Evolutionary conservation across 208 protist species (phyloP).

Genomic region (Trichomonas vaginalis): DNA sequence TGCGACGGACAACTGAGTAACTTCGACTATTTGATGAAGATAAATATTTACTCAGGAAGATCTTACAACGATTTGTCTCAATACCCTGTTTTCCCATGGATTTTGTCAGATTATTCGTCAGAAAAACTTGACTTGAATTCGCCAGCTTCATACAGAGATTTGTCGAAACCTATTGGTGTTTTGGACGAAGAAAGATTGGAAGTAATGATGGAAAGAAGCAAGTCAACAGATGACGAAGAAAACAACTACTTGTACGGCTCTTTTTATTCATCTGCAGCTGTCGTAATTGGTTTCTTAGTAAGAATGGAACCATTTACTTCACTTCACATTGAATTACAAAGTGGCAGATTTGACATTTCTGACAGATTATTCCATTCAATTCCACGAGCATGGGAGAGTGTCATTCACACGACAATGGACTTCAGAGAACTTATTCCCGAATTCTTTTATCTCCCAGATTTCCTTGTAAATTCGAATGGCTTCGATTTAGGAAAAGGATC

Average conservation of each 20-base stretch:
- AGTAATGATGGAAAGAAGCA: not conserved
- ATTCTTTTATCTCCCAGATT: slow-evolving; percentile 47
- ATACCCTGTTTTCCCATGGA: slow-evolving; percentile 42
- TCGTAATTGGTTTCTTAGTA: slow-evolving; percentile 4
- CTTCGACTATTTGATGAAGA: slow-evolving; percentile 89
- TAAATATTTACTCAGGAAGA: slow-evolving; percentile 84
- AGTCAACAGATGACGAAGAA: not conserved
- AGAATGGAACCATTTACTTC: slow-evolving; percentile 21
- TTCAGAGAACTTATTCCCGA: slow-evolving; percentile 45
- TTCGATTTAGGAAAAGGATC: slow-evolving; percentile 35
- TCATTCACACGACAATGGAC: not conserved
- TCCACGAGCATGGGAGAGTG: not conserved
- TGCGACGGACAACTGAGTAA: slow-evolving; percentile 43
- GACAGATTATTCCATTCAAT: not conserved
- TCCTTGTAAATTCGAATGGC: slow-evolving; percentile 39
- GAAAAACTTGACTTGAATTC: slow-evolving; percentile 29
- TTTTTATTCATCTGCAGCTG: slow-evolving; percentile 14
- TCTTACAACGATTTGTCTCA: slow-evolving; percentile 87
- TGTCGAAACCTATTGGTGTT: slow-evolving; percentile 37
- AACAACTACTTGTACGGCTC: not conserved
- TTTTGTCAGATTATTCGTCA: slow-evolving; percentile 38
- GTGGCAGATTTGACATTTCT: not conserved
- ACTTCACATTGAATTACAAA: slow-evolving; percentile 32
- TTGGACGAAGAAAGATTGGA: not conserved
- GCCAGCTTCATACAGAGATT: slow-evolving; percentile 31